These are phyloP conservation scores for Botrytis aclada DNA, from an alignment of 2,329 filamentous ascomycete genomes.

Conservation along the genomic window DNA sequence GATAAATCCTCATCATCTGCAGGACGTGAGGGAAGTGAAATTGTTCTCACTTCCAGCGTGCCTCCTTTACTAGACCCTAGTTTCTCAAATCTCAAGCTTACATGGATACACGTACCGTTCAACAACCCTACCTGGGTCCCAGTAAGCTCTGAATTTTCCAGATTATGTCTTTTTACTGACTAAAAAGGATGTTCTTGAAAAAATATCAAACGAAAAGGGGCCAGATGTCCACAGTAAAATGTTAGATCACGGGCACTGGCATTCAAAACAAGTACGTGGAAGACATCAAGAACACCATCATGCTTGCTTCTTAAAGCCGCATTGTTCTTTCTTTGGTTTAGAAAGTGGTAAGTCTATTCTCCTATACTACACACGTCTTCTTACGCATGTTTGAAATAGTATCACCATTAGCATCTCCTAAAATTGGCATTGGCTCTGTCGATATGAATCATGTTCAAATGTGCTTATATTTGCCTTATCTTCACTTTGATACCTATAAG, in stretches of 20 bases:
- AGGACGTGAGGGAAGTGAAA: not conserved
- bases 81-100: constrained; percentile 1
- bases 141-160: not conserved
- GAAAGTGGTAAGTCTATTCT: not conserved
- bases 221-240: constrained; percentile 12
- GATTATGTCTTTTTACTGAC: not conserved
- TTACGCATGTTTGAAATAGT: not conserved
- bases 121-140: not conserved
- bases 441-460: not conserved
- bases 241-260: constrained; percentile 16
- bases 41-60: too few species aligned
- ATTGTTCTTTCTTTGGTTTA: constrained; percentile 15
- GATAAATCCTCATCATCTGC: not conserved
- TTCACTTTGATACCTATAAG: not conserved
- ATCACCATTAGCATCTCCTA: not conserved
- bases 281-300: constrained; percentile 19
- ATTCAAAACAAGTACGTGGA: constrained; percentile 22
- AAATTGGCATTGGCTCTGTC: not conserved
- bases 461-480: constrained; percentile 2
- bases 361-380: not conserved
- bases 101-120: constrained; percentile 2
- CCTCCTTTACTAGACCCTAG: not conserved
- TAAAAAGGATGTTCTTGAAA: not conserved
- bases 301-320: constrained; percentile 21
- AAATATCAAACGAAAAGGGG: constrained; percentile 20